These are phyloP conservation scores for Leccinum arenicola DNA, from an alignment of 768 basidiomycete species.

Conservation along the genomic window DNA sequence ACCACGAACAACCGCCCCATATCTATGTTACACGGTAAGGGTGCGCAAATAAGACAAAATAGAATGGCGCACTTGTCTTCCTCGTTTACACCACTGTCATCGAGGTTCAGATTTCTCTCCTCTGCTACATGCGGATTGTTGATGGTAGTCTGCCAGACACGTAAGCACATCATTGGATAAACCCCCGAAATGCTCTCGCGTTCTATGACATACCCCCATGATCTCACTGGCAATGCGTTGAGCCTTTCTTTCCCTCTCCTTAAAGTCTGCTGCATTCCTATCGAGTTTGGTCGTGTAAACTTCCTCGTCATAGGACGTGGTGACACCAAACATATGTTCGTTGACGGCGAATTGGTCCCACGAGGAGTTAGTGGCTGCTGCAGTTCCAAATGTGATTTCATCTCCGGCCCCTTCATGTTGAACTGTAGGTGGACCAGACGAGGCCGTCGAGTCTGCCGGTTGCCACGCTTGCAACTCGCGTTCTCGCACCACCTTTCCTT, in stretches of 20 bases:
- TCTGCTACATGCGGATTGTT: slow-evolving; percentile 87
- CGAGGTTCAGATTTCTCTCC: slow-evolving; percentile 65
- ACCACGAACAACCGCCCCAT: slow-evolving; percentile 86
- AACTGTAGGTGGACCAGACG: slow-evolving; percentile 23
- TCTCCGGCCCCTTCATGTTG: slow-evolving; percentile 43
- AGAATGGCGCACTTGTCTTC: slow-evolving; percentile 81
- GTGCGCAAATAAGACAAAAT: slow-evolving; percentile 17
- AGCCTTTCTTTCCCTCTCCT: slow-evolving; percentile 85
- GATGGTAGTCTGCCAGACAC: slow-evolving; percentile 46
- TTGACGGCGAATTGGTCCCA: slow-evolving; percentile 97
- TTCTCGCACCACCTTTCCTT: slow-evolving; percentile 51
- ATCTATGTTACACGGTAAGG: slow-evolving; percentile 48
- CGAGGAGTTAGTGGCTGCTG: slow-evolving; percentile 38
- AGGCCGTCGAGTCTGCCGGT: slow-evolving; percentile 36
- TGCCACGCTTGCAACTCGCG: slow-evolving; percentile 85
- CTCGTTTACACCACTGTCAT: slow-evolving; percentile 80
- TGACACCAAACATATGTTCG: slow-evolving; percentile 90
- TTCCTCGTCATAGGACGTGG: slow-evolving; percentile 89
- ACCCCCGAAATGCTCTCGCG: background rate
- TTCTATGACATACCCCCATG: slow-evolving; percentile 56
- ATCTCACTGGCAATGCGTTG: slow-evolving; percentile 91
- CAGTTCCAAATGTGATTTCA: slow-evolving; percentile 67
- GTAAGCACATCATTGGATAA: slow-evolving; percentile 11
- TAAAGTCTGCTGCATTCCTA: slow-evolving; percentile 77
- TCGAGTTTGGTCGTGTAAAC: slow-evolving; percentile 94